phyloP scores from a whole-genome alignment of 345 rosid species.

The Linum lewisii region DNA sequence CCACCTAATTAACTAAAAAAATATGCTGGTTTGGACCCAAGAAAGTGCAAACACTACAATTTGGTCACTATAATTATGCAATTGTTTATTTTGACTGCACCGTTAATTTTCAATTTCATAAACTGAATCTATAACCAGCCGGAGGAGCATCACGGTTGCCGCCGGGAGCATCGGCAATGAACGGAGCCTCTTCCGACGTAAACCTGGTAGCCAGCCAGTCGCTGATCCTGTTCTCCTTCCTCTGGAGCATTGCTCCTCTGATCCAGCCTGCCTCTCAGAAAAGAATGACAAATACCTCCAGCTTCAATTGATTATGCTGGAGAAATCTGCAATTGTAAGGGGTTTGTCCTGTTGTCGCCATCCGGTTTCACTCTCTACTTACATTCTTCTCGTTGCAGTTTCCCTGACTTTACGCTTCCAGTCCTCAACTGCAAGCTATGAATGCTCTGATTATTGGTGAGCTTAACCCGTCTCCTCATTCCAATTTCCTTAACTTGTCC shows the following conservation, averaged over 20 bases:
- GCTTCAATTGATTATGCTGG: not conserved
- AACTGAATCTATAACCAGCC: too few relatives aligned
- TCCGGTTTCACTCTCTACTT: not conserved
- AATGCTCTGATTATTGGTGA: slow-evolving; percentile 54
- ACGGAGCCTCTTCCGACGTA: too few relatives aligned
- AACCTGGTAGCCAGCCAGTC: too few relatives aligned
- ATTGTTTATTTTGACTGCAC: too few relatives aligned
- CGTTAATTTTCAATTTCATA: too few relatives aligned
- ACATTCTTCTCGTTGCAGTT: not conserved
- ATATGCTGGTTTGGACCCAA: too few relatives aligned
- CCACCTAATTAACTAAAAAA: too few relatives aligned
- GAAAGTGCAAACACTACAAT: too few relatives aligned
- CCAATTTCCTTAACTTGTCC: not conserved
- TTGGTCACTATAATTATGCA: too few relatives aligned
- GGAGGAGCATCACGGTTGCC: too few relatives aligned
- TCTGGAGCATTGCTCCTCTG: not conserved
- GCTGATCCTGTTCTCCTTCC: too few relatives aligned
- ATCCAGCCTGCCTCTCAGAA: not conserved
- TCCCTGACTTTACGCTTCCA: not conserved
- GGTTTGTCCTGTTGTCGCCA: not conserved
- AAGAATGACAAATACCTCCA: not conserved
- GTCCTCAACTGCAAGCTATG: slow-evolving; percentile 19
- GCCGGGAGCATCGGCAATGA: too few relatives aligned
- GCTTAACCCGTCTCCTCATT: slow-evolving; percentile 7
- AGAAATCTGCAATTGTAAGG: not conserved